Evolutionary conservation across 306 rosid species (phyloP).

Genomic region (Cyamopsis tetragonoloba): DNA sequence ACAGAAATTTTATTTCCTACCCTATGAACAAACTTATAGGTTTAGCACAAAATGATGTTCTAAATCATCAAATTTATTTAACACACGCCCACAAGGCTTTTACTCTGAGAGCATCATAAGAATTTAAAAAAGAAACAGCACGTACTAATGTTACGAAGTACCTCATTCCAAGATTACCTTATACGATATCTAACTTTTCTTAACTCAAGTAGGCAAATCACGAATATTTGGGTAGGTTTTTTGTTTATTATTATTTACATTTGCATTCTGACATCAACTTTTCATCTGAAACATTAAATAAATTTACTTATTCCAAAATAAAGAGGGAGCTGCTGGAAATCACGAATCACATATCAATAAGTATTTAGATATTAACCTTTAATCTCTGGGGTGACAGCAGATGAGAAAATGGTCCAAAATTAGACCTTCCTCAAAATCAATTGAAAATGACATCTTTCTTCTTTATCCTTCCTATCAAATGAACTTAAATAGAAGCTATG

Average conservation of each 20-base stretch:
- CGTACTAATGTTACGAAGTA: no score
- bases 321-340: neutral
- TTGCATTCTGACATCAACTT: neutral
- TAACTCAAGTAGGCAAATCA: neutral
- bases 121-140: neutral
- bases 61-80: neutral
- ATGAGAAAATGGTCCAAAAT: neutral
- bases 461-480: constrained; percentile 21
- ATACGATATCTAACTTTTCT: no score
- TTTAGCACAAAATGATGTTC: neutral
- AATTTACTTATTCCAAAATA: neutral
- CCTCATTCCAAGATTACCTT: no score
- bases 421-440: neutral
- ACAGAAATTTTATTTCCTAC: neutral
- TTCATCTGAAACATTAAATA: neutral
- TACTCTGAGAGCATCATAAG: neutral
- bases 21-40: neutral
- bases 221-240: neutral
- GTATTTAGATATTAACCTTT: neutral
- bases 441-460: constrained; percentile 13
- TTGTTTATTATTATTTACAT: no score
- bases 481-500: constrained; percentile 31
- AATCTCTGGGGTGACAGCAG: neutral
- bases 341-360: neutral
- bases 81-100: no score